phyloP scores from a whole-genome alignment of 345 rosid species.

The Euclidium syriacum region DNA sequence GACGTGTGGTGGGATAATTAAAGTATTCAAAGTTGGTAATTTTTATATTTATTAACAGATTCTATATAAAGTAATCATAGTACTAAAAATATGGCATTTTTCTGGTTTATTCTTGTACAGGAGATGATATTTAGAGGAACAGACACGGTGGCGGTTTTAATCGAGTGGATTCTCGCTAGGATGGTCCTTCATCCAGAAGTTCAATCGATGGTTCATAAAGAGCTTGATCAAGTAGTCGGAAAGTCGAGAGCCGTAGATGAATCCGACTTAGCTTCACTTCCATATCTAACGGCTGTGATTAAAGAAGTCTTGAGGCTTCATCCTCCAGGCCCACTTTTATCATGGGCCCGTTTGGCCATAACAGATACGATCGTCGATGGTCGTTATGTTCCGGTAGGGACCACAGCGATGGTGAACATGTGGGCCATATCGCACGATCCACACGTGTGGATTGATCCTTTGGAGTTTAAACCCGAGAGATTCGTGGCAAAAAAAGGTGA shows the following conservation, averaged over 20 bases:
- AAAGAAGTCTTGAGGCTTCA: conserved; percentile 81
- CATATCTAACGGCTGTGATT: conserved; percentile 64
- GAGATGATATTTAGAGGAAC: conserved; percentile 94
- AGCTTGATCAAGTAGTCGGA: conserved; percentile 59
- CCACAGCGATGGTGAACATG: conserved; percentile 96
- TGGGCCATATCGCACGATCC: conserved; percentile 92
- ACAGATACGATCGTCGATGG: conserved; percentile 72
- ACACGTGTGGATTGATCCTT: conserved; percentile 62
- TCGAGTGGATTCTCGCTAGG: conserved; percentile 91
- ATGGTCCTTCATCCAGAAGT: conserved; percentile 61
- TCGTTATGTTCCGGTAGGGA: conserved; percentile 71
- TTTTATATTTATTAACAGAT: conserved; percentile 16
- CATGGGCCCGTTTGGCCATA: conserved; percentile 88
- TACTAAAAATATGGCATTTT: not conserved
- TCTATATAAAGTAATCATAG: conserved; percentile 17
- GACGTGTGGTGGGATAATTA: conserved; percentile 16
- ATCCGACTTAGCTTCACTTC: conserved; percentile 38
- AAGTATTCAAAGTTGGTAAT: not conserved
- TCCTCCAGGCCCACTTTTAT: conserved; percentile 93
- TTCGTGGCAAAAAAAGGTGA: conserved; percentile 41
- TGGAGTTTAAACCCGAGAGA: conserved; percentile 59
- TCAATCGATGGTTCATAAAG: conserved; percentile 66
- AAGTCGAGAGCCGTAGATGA: conserved; percentile 51
- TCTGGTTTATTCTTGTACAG: conserved; percentile 30
- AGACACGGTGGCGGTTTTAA: conserved; percentile 77